Percentiles rank a stretch among this genome's conserved stretches.
Conservation (phyloP, 75 land plant species). For the Picea glauca region DNA sequence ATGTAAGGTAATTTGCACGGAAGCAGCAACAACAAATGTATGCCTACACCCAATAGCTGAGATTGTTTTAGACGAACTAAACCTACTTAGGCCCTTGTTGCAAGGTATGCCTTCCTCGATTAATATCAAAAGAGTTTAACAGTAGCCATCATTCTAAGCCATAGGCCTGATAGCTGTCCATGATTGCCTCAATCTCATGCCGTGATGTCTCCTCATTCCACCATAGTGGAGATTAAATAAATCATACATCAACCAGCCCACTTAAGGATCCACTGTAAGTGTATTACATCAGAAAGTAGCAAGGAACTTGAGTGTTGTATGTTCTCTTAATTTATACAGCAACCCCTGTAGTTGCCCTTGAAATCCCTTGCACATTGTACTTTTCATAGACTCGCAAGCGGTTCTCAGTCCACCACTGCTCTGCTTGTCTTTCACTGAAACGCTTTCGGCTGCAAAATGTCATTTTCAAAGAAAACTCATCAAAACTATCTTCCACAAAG, state of each 20-base stretch:
- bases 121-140: neutral
- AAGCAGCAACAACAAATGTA: neutral
- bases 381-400: slow-evolving; percentile 50
- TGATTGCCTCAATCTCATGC: neutral
- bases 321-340: neutral
- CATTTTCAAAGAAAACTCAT: neutral
- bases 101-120: neutral
- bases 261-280: neutral
- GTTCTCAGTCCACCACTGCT: slow-evolving; percentile 88
- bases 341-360: slow-evolving; percentile 11
- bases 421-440: slow-evolving; percentile 86
- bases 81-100: neutral
- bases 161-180: neutral
- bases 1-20: neutral
- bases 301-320: neutral
- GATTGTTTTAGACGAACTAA: neutral
- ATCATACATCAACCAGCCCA: neutral
- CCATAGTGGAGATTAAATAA: neutral
- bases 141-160: neutral
- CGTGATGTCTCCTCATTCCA: neutral
- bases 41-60: neutral
- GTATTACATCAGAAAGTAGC: neutral
- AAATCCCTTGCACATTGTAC: slow-evolving; percentile 34
- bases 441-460: slow-evolving; percentile 66
- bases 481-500: neutral